phyloP scores from a whole-genome alignment of 176 grass and related monocot genomes.

The Cenchrus fungigraminus region DNA sequence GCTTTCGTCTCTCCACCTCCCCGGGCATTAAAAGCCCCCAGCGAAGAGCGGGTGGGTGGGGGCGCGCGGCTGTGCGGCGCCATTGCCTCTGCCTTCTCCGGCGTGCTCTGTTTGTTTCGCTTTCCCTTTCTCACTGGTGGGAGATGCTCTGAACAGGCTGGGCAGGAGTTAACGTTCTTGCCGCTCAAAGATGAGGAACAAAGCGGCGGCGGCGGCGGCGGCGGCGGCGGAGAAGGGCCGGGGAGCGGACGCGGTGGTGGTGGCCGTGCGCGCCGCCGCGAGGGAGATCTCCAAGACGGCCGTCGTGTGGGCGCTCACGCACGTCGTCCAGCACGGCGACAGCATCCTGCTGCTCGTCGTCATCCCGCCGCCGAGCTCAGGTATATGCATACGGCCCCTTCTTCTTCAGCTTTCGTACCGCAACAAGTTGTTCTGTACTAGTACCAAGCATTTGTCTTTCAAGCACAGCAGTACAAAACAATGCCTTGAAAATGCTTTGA shows the following conservation, averaged over 20 bases:
- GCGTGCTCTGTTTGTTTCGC: neutral
- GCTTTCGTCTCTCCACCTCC: conserved; percentile 2
- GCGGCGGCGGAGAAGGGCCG: conserved; percentile 15
- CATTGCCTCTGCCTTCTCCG: neutral
- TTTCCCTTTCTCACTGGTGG: neutral
- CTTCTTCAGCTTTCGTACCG: neutral
- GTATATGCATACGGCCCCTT: conserved; percentile 44
- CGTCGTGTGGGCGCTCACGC: conserved; percentile 79
- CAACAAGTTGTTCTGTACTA: neutral
- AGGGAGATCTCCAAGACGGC: conserved; percentile 84
- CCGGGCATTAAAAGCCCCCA: neutral
- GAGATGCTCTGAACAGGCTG: neutral
- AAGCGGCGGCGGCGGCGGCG: too few relatives aligned
- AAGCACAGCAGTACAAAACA: neutral
- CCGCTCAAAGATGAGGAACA: neutral
- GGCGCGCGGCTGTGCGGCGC: neutral
- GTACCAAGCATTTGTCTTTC: neutral
- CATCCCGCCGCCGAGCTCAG: conserved; percentile 61
- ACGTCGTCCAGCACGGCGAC: conserved; percentile 87
- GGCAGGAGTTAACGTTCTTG: conserved; percentile 3
- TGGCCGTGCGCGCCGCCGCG: conserved; percentile 66
- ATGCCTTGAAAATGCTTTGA: neutral
- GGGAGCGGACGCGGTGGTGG: conserved; percentile 45
- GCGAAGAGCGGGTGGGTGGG: conserved; percentile 9
- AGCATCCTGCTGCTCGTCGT: conserved; percentile 71